A percentile compares a stretch with the other conserved stretches of the same genome.
These are phyloP conservation scores for Pseudogymnoascus sp. DNA, from an alignment of 2,329 filamentous ascomycete genomes.

Conservation along the genomic window DNA sequence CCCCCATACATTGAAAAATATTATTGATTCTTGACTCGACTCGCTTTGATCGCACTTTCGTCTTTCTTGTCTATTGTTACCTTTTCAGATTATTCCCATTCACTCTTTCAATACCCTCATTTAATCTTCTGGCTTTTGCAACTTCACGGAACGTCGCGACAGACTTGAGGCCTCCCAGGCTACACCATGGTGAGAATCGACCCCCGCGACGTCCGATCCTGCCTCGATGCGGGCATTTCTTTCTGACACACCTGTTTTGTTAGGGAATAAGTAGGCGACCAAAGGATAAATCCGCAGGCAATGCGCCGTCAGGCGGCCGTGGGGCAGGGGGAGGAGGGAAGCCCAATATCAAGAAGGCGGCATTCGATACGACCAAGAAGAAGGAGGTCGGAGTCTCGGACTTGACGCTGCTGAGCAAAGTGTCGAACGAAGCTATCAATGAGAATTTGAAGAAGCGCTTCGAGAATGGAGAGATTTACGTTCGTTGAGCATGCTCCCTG, in stretches of 20 bases:
- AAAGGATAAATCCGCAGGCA: constrained; percentile 26
- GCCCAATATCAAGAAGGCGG: constrained; percentile 83
- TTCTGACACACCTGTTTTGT: not conserved
- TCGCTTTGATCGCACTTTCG: constrained; percentile 1
- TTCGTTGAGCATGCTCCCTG: constrained; percentile 31
- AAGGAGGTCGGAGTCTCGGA: constrained; percentile 99
- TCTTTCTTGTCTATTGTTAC: not conserved
- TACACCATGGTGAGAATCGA: not conserved
- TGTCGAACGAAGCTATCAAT: constrained; percentile 98
- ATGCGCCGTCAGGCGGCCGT: constrained; percentile 22
- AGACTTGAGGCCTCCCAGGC: constrained; percentile 5
- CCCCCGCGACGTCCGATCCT: not conserved
- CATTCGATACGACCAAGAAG: constrained; percentile 95
- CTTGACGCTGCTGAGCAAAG: constrained; percentile 94
- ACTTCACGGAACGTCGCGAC: constrained; percentile 5
- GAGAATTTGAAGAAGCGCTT: constrained; percentile 98
- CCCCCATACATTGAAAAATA: constrained; percentile 8
- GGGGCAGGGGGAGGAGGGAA: constrained; percentile 22
- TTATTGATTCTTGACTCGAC: constrained; percentile 7
- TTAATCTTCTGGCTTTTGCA: constrained; percentile 5
- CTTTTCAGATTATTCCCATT: not conserved
- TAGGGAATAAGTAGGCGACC: constrained; percentile 31
- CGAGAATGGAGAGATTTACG: constrained; percentile 94
- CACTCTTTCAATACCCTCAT: constrained; percentile 8
- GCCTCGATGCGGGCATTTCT: not conserved